Percentiles rank a stretch among this genome's conserved stretches.
These are phyloP conservation scores for Cutaneotrichosporon spelunceum DNA, from an alignment of 1,284 basidiomycete species.

Conservation along the genomic window DNA sequence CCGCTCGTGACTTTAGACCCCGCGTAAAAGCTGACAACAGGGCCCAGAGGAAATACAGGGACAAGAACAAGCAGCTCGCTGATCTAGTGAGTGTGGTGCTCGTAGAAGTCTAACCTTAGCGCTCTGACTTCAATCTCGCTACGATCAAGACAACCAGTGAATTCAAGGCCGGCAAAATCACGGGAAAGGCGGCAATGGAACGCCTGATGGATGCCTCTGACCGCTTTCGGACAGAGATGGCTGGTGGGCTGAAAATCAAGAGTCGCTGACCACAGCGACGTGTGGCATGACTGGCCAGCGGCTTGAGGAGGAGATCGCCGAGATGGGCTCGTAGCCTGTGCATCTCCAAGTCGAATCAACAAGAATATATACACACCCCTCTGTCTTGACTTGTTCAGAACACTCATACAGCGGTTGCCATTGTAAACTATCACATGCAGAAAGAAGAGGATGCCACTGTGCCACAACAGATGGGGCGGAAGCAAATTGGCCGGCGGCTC, in stretches of 20 bases:
- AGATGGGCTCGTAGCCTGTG: not conserved
- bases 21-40: too few species aligned
- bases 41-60: conserved; percentile 23
- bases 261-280: conserved; percentile 1
- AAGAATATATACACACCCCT: not conserved
- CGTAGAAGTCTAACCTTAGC: conserved; percentile 5
- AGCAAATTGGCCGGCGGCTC: not conserved
- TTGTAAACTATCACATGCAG: not conserved
- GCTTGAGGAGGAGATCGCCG: conserved; percentile 6
- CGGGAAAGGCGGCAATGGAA: not conserved
- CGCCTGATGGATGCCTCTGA: not conserved
- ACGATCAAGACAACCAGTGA: conserved; percentile 1
- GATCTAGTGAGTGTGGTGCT: conserved; percentile 4
- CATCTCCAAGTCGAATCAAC: not conserved
- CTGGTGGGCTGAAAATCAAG: not conserved
- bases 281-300: conserved; percentile 5
- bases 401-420: not conserved
- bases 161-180: not conserved
- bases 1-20: not conserved
- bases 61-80: conserved; percentile 16
- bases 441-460: not conserved
- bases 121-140: conserved; percentile 14
- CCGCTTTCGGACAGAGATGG: conserved; percentile 1
- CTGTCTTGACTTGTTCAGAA: not conserved
- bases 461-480: not conserved